Evolutionary conservation across 2,329 filamentous ascomycete genomes (phyloP).

Genomic region (Xylaria multiplex): DNA sequence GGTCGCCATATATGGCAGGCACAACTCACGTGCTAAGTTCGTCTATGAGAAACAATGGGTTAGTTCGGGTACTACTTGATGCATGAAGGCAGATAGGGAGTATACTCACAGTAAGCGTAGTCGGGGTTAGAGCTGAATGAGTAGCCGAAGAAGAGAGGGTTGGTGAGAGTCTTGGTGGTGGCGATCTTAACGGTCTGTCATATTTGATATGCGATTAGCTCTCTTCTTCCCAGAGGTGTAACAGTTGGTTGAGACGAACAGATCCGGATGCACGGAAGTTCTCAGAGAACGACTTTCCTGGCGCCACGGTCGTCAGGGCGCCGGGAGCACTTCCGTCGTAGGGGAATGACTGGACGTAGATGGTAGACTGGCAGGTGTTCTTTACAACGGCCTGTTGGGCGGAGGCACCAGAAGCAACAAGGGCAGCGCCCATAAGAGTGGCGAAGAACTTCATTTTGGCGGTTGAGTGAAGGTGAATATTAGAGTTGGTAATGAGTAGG

Average conservation of each 20-base stretch:
- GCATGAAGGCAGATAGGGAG: neutral
- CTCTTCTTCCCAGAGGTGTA: neutral
- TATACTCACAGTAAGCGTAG: conserved; percentile 54
- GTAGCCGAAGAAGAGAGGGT: conserved; percentile 56
- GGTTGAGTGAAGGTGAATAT: neutral
- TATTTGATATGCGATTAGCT: conserved; percentile 39
- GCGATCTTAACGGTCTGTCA: conserved; percentile 56
- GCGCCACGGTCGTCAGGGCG: conserved; percentile 47
- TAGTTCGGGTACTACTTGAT: conserved; percentile 1
- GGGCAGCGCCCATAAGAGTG: conserved; percentile 46
- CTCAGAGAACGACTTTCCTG: conserved; percentile 48
- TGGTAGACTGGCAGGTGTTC: conserved; percentile 49
- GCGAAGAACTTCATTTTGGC: conserved; percentile 47
- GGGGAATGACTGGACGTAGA: conserved; percentile 54
- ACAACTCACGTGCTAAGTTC: conserved; percentile 52
- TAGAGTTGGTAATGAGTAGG: neutral
- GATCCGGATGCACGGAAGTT: conserved; percentile 51
- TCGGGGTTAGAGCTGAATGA: conserved; percentile 51
- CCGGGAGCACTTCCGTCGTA: conserved; percentile 48
- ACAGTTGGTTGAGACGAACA: conserved; percentile 41
- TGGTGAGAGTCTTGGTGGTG: conserved; percentile 50
- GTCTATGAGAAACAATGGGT: conserved; percentile 44
- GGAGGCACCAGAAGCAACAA: conserved; percentile 47
- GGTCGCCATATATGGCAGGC: neutral
- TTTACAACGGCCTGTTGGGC: conserved; percentile 52